Evolutionary conservation across 768 basidiomycete genomes (phyloP).

Genomic region (Sistotremastrum suecicum): DNA sequence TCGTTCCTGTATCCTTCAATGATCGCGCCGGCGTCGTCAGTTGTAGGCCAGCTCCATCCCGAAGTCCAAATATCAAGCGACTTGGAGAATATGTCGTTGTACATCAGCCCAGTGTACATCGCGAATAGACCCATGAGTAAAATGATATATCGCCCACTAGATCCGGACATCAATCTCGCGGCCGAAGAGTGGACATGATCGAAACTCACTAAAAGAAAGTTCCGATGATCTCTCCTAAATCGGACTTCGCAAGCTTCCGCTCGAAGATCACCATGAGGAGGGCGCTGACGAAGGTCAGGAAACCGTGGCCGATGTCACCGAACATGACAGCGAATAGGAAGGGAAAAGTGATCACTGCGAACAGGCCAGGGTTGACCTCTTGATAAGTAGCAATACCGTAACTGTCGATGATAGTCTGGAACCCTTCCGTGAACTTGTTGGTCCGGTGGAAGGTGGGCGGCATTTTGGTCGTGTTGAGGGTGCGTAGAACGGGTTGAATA

Average conservation of each 20-base stretch:
- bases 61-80: slow-evolving; percentile 77
- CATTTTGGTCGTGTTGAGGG: slow-evolving; percentile 76
- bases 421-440: slow-evolving; percentile 92
- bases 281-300: slow-evolving; percentile 65
- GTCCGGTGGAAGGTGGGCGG: slow-evolving; percentile 93
- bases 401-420: slow-evolving; percentile 96
- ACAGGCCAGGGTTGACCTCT: slow-evolving; percentile 93
- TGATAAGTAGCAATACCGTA: slow-evolving; percentile 93
- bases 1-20: slow-evolving; percentile 44
- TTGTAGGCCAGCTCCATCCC: slow-evolving; percentile 66
- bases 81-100: slow-evolving; percentile 98
- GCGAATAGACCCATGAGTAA: slow-evolving; percentile 97
- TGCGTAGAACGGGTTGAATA: slow-evolving; percentile 84
- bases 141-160: slow-evolving; percentile 94
- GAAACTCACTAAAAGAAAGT: slow-evolving; percentile 83
- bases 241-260: slow-evolving; percentile 55
- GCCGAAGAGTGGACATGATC: slow-evolving; percentile 1
- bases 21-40: slow-evolving; percentile 26
- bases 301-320: slow-evolving; percentile 94
- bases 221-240: slow-evolving; percentile 72
- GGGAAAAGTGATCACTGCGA: slow-evolving; percentile 86
- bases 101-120: slow-evolving; percentile 91
- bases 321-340: slow-evolving; percentile 99
- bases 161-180: slow-evolving; percentile 12
- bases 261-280: slow-evolving; percentile 81